These are phyloP conservation scores for Asclepias syriaca DNA, from an alignment of 257 asterid genomes.

Conservation along the genomic window DNA sequence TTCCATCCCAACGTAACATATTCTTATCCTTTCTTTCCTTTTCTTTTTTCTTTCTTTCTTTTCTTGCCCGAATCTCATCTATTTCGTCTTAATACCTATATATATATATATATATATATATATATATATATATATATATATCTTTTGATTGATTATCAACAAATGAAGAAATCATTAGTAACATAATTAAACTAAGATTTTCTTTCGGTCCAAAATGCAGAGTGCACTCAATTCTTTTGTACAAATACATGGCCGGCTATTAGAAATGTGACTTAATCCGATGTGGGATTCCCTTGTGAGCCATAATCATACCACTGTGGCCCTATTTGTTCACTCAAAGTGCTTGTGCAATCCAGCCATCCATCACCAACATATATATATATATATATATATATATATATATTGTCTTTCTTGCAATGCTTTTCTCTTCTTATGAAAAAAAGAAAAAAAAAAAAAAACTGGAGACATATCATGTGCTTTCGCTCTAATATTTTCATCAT, in stretches of 20 bases:
- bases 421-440: constrained; percentile 7
- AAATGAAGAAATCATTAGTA: constrained; percentile 26
- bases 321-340: constrained; percentile 26
- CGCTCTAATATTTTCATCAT: constrained; percentile 17
- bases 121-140: too few species aligned
- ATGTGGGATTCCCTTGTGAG: constrained; percentile 11
- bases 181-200: constrained; percentile 32
- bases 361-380: too few species aligned
- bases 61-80: background rate
- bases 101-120: too few species aligned
- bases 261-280: constrained; percentile 12
- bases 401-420: constrained; percentile 26
- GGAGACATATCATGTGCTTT: constrained; percentile 41
- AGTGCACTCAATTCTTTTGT: constrained; percentile 29
- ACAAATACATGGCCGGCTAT: constrained; percentile 13
- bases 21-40: constrained; percentile 34
- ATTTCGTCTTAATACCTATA: background rate
- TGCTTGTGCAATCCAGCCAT: constrained; percentile 21
- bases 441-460: background rate
- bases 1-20: constrained; percentile 35
- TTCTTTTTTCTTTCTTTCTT: constrained; percentile 11
- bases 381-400: too few species aligned
- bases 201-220: constrained; percentile 18
- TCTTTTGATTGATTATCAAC: constrained; percentile 9
- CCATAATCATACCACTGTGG: constrained; percentile 31